A percentile compares a stretch with the other conserved stretches of the same genome.
These are phyloP conservation scores for Nidularia sp. DNA, from an alignment of 768 basidiomycete genomes.

Conservation along the genomic window DNA sequence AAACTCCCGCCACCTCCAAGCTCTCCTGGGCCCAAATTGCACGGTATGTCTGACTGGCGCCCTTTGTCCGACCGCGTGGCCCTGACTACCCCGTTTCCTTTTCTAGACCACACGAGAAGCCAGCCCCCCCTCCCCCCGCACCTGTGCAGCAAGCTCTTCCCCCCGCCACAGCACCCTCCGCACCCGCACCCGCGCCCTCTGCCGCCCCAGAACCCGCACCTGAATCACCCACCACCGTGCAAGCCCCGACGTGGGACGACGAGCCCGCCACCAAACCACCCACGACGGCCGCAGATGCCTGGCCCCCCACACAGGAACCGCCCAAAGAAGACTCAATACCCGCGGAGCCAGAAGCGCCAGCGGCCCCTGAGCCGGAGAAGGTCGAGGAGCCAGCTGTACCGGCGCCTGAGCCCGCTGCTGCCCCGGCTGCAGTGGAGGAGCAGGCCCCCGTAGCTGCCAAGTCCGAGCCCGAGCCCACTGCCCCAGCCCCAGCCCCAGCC, in stretches of 20 bases:
- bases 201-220: slow-evolving; percentile 26
- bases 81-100: slow-evolving; percentile 3
- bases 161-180: slow-evolving; percentile 5
- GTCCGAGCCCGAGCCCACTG: slow-evolving; percentile 20
- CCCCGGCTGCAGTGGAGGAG: slow-evolving; percentile 16
- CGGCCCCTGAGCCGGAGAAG: slow-evolving; percentile 15
- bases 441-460: slow-evolving; percentile 5
- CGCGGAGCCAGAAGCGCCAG: slow-evolving; percentile 10
- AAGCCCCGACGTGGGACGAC: slow-evolving; percentile 70
- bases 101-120: slow-evolving; percentile 64
- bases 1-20: slow-evolving; percentile 70
- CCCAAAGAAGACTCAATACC: slow-evolving; percentile 9
- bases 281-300: slow-evolving; percentile 25
- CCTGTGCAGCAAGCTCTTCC: slow-evolving; percentile 14
- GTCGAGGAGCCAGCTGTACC: slow-evolving; percentile 20
- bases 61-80: neutral
- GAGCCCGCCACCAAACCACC: slow-evolving; percentile 42
- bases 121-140: slow-evolving; percentile 34
- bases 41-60: slow-evolving; percentile 38
- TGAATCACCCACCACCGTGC: slow-evolving; percentile 70
- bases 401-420: slow-evolving; percentile 23
- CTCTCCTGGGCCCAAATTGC: slow-evolving; percentile 87
- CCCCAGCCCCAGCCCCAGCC: slow-evolving; percentile 23
- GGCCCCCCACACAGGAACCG: slow-evolving; percentile 23
- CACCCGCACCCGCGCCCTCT: slow-evolving; percentile 21